Conservation (phyloP, 2,329 filamentous ascomycete genomes). For the Westerdykella ornata region DNA sequence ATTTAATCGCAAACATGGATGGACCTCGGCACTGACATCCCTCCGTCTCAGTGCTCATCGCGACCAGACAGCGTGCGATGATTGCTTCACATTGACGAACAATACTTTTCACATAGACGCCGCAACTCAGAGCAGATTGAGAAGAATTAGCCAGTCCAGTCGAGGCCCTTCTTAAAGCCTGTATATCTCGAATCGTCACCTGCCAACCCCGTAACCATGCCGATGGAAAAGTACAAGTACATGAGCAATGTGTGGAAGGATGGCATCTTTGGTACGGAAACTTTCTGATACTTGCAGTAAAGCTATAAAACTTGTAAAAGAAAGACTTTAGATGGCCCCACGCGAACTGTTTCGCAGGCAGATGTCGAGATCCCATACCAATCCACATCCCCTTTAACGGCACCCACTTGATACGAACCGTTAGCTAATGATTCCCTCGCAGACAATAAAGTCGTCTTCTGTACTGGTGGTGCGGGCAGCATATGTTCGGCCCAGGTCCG, state of each 20-base stretch:
- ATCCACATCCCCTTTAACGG: background rate
- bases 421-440: constrained; percentile 6
- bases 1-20: too few species aligned
- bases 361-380: background rate
- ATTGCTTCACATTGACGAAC: too few species aligned
- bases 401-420: background rate
- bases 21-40: background rate
- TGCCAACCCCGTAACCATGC: constrained; percentile 47
- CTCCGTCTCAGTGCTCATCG: background rate
- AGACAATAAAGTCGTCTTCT: constrained; percentile 88
- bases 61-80: too few species aligned
- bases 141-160: too few species aligned
- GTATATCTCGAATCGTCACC: too few species aligned
- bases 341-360: too few species aligned
- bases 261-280: constrained; percentile 69
- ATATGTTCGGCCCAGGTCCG: constrained; percentile 94
- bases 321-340: too few species aligned
- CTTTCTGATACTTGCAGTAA: background rate
- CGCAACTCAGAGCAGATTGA: too few species aligned
- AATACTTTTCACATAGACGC: too few species aligned
- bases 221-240: constrained; percentile 65
- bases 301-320: too few species aligned
- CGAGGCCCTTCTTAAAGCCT: too few species aligned
- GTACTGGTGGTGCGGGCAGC: constrained; percentile 86
- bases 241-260: constrained; percentile 80